Evolutionary conservation across 1,139 yeast species (phyloP), one percentile per base, ranked within the genome.

Genomic region (Suhomyces chickasaworum): DNA sequence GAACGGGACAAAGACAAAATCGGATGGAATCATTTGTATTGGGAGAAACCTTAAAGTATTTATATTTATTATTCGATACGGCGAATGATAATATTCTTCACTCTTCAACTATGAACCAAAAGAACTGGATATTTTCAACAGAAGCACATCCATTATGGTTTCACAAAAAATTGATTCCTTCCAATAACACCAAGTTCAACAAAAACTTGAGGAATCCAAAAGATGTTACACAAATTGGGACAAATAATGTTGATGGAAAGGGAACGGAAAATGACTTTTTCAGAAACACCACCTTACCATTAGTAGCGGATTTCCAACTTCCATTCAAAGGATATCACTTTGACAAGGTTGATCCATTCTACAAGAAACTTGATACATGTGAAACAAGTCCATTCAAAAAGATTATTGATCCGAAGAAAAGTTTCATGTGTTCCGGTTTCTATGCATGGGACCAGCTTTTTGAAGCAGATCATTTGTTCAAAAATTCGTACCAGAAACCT

Each of bases 81-180:
- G 73, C 73, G 6, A 82, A 89, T 59, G 78, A 76, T 22, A 59
- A 82, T 18, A 82, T 86, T 54, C 55, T 75, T 12, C 73, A 63
- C 39, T 48, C 53, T 7, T 66, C 68, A 7, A 40, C 53, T 22
- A 69, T 71, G 63, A 54, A 56, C 5, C 54, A 61, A 21, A 79
- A 81, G 37, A 85, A 83, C 55, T 77, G 86, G 66, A 73, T 91
- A 1, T 91, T 90, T 57, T 86, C 96, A 9, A 91, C 98, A 0
- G 98, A 91, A 59, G 98, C 95, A 0, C 98, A 91, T 63, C 97
- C 97, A 2, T 61, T 90, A 50, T 89, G 96, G 96, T 73, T 77
- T 47, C 57, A 62, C 33, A 58, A 61, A 66, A 67, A 42, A n/a
- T 37, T 50, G 27, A 37, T 30, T 23, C 27, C 37, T 34, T 7